Percentiles rank a stretch among this genome's conserved stretches.
These are phyloP conservation scores for Trichosporon sp. DNA, from an alignment of 1,284 basidiomycete species.

Conservation along the genomic window DNA sequence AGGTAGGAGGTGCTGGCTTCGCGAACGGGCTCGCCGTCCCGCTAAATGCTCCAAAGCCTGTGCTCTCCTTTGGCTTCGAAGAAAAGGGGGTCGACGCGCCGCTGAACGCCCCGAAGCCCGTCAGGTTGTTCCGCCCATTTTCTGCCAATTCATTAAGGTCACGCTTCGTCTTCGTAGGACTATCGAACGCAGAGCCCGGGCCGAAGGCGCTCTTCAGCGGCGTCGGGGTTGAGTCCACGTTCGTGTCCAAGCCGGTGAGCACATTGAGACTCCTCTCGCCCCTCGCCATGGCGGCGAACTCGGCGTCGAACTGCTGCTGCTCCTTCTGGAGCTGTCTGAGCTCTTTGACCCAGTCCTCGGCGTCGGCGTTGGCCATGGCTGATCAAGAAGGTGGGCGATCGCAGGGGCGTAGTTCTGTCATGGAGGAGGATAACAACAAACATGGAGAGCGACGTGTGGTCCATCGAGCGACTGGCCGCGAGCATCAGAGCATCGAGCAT, in stretches of 20 bases:
- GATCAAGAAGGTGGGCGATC: not conserved
- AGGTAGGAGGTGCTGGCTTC: not conserved
- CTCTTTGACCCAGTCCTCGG: not conserved
- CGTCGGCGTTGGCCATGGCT: not conserved
- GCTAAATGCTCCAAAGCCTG: not conserved
- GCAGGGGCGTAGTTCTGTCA: too few relatives aligned
- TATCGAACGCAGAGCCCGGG: not conserved
- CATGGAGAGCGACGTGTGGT: not conserved
- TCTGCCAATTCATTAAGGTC: not conserved
- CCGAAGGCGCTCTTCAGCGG: constrained; percentile 6
- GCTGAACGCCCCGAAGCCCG: too few relatives aligned
- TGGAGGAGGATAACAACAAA: not conserved
- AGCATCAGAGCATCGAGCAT: not conserved
- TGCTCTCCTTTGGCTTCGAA: not conserved
- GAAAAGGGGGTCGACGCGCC: too few relatives aligned
- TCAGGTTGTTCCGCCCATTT: too few relatives aligned
- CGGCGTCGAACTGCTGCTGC: too few relatives aligned
- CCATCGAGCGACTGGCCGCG: too few relatives aligned
- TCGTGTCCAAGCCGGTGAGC: too few relatives aligned
- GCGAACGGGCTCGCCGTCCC: not conserved
- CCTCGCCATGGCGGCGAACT: too few relatives aligned
- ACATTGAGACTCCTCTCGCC: too few relatives aligned
- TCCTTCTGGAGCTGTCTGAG: not conserved
- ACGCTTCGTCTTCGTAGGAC: not conserved
- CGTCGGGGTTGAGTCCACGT: not conserved